Evolutionary conservation across 2,329 filamentous ascomycete genomes (phyloP).

Genomic region (Sclerotinia minor): DNA sequence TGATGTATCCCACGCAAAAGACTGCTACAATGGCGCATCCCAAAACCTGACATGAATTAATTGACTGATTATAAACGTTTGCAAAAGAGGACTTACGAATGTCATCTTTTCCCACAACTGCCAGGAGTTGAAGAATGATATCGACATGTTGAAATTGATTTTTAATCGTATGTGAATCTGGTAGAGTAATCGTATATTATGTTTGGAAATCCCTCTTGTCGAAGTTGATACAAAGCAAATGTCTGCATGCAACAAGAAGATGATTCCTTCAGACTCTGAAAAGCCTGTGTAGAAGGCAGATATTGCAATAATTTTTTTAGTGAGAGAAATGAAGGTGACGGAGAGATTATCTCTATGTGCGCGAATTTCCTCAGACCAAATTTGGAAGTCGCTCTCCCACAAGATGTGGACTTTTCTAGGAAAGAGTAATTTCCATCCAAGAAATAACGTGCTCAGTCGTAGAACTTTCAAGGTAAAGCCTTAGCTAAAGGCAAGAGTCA

Average conservation of each 20-base stretch:
- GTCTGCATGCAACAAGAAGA: slow-evolving; percentile 1
- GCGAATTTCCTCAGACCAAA: not conserved
- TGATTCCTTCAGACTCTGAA: slow-evolving; percentile 14
- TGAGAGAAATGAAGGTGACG: not conserved
- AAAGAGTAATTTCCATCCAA: not conserved
- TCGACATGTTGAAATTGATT: slow-evolving; percentile 30
- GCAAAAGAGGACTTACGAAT: slow-evolving; percentile 62
- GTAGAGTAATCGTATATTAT: not conserved
- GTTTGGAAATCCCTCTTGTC: not conserved
- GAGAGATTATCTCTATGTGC: not conserved
- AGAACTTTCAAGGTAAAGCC: not conserved
- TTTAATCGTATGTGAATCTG: not conserved
- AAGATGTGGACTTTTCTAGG: not conserved
- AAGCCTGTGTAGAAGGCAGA: not conserved
- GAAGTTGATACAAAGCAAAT: slow-evolving; percentile 8
- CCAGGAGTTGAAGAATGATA: slow-evolving; percentile 67
- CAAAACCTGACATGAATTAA: slow-evolving; percentile 58
- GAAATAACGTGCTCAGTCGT: not conserved
- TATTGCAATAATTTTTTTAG: not conserved
- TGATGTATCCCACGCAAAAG: slow-evolving; percentile 65
- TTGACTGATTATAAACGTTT: not conserved
- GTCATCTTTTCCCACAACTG: slow-evolving; percentile 86
- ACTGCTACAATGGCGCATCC: slow-evolving; percentile 69
- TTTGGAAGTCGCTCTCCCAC: slow-evolving; percentile 13
- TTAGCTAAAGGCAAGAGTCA: not conserved